Conservation (phyloP, 1,139 yeast genomes). For the Candida neerlandica region DNA sequence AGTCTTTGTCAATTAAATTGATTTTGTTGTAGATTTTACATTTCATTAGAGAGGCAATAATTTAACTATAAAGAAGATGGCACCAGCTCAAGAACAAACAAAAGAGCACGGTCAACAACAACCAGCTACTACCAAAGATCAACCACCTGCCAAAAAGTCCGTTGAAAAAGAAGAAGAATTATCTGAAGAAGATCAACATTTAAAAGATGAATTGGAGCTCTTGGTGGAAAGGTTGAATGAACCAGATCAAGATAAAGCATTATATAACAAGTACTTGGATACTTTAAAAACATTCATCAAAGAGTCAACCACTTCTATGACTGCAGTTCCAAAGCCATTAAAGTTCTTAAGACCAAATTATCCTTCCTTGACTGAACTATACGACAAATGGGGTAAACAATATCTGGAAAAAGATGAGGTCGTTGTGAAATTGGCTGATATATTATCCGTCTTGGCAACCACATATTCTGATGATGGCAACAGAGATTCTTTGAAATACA, state of each 20-base stretch:
- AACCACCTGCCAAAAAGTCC: conserved; percentile 15
- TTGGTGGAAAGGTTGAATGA: conserved; percentile 75
- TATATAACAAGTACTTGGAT: conserved; percentile 62
- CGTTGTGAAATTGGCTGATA: conserved; percentile 61
- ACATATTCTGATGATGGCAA: conserved; percentile 86
- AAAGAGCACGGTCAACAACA: conserved; percentile 9
- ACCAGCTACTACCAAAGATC: conserved; percentile 14
- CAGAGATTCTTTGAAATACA: conserved; percentile 78
- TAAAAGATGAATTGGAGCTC: conserved; percentile 84
- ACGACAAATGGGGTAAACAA: conserved; percentile 63
- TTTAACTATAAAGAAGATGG: conserved; percentile 16
- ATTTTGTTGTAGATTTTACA: background rate
- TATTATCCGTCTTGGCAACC: conserved; percentile 92
- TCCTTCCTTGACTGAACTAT: conserved; percentile 62
- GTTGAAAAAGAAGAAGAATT: conserved; percentile 70
- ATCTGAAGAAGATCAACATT: conserved; percentile 89
- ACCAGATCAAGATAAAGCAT: conserved; percentile 41
- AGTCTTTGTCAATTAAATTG: background rate
- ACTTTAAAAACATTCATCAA: conserved; percentile 77
- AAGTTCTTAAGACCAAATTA: conserved; percentile 92
- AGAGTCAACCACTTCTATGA: conserved; percentile 96
- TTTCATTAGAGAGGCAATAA: background rate
- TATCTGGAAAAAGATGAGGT: conserved; percentile 52
- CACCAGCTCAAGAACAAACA: conserved; percentile 26
- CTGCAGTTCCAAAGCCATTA: conserved; percentile 98